Evolutionary conservation across 768 basidiomycete genomes (phyloP).

Genomic region (Suillus weaverae): DNA sequence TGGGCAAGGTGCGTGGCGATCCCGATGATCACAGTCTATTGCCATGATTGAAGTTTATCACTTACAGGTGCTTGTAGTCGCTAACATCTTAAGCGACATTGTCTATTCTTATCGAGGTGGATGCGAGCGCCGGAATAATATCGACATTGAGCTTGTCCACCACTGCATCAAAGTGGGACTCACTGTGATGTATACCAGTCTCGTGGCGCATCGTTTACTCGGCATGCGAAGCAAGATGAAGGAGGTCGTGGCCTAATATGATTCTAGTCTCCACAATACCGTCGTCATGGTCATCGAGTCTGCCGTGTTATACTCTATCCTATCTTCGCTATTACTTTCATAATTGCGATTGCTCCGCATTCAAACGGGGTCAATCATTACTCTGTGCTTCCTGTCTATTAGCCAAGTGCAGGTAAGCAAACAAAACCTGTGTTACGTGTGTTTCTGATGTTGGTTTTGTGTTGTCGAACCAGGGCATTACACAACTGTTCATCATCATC

Average conservation of each 20-base stretch:
- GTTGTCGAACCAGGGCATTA: conserved; percentile 28
- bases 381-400: conserved; percentile 32
- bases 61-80: neutral
- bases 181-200: conserved; percentile 32
- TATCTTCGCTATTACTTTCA: conserved; percentile 29
- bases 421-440: neutral
- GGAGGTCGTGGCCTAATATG: conserved; percentile 15
- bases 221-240: conserved; percentile 17
- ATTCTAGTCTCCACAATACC: conserved; percentile 24
- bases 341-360: conserved; percentile 30
- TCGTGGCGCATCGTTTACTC: conserved; percentile 32
- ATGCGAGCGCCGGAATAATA: conserved; percentile 14
- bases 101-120: conserved; percentile 19
- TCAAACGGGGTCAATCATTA: conserved; percentile 19
- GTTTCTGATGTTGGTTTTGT: neutral
- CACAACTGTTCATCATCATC: conserved; percentile 35
- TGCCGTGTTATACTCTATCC: conserved; percentile 29
- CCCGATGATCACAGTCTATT: conserved; percentile 16
- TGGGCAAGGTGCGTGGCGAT: conserved; percentile 14
- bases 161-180: conserved; percentile 30
- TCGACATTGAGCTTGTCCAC: conserved; percentile 27
- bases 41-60: conserved; percentile 14
- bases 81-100: conserved; percentile 5
- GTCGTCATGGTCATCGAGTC: conserved; percentile 40
- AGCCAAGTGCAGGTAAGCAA: conserved; percentile 31